Conservation (phyloP, 345 rosid genomes). For the Heritiera littoralis region DNA sequence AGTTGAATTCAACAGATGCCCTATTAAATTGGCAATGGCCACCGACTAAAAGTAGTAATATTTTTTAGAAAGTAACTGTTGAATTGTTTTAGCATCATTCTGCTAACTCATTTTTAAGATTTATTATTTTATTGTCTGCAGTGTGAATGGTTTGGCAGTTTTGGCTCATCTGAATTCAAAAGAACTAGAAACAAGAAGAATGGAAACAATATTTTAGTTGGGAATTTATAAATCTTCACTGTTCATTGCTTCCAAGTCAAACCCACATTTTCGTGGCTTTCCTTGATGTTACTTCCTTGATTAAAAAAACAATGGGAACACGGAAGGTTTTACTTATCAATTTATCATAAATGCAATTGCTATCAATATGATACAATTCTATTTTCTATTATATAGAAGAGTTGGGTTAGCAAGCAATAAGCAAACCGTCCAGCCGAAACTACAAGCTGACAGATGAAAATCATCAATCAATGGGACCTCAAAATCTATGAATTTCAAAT, state of each 20-base stretch:
- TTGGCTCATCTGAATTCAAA: background rate
- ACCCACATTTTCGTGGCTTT: background rate
- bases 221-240: background rate
- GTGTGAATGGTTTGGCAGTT: slow-evolving; percentile 9
- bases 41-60: slow-evolving; percentile 24
- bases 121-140: background rate
- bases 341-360: background rate
- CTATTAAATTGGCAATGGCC: slow-evolving; percentile 12
- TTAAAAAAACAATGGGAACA: background rate
- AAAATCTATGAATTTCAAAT: slow-evolving; percentile 12
- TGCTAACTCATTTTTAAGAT: background rate
- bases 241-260: background rate
- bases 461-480: slow-evolving; percentile 13
- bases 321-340: background rate
- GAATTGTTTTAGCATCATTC: background rate
- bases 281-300: slow-evolving; percentile 1
- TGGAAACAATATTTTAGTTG: background rate
- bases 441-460: background rate
- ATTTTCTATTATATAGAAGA: background rate
- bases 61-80: slow-evolving; percentile 17
- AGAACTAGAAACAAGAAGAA: background rate
- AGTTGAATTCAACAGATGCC: slow-evolving; percentile 1
- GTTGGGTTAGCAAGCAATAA: background rate
- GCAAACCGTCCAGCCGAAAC: slow-evolving; percentile 4
- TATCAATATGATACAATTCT: background rate